Evolutionary conservation across 2,329 filamentous ascomycete genomes (phyloP).

Genomic region (Aspergillus costaricaensis): DNA sequence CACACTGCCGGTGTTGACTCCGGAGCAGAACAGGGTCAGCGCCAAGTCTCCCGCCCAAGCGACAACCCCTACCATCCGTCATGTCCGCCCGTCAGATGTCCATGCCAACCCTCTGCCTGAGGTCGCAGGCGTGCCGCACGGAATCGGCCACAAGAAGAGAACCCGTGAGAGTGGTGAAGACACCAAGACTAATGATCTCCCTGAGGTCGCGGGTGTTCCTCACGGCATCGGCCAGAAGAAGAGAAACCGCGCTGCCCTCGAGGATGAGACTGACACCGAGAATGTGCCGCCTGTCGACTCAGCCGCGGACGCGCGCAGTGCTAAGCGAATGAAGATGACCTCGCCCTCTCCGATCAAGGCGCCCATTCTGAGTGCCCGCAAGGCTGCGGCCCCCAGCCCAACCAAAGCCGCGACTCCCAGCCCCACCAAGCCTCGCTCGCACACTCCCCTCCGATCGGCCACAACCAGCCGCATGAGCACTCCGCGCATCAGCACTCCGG

Average conservation of each 20-base stretch:
- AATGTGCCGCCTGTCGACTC: slow-evolving; percentile 35
- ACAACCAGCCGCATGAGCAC: slow-evolving; percentile 26
- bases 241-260: slow-evolving; percentile 36
- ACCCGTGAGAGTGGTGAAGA: slow-evolving; percentile 29
- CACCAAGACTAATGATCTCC: slow-evolving; percentile 17
- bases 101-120: slow-evolving; percentile 28
- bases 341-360: slow-evolving; percentile 25
- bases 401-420: slow-evolving; percentile 26
- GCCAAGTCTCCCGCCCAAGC: slow-evolving; percentile 15
- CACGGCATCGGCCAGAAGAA: slow-evolving; percentile 47
- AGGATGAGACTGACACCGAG: slow-evolving; percentile 34
- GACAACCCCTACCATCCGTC: slow-evolving; percentile 42
- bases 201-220: slow-evolving; percentile 27
- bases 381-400: not conserved
- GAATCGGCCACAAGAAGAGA: slow-evolving; percentile 41
- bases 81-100: slow-evolving; percentile 39
- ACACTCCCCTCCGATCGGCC: slow-evolving; percentile 33
- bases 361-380: not conserved
- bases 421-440: slow-evolving; percentile 38
- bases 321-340: slow-evolving; percentile 40
- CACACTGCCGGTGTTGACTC: slow-evolving; percentile 41
- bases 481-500: slow-evolving; percentile 30
- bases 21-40: slow-evolving; percentile 27
- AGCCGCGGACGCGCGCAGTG: slow-evolving; percentile 30
- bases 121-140: slow-evolving; percentile 41